phyloP scores from a whole-genome alignment of 768 basidiomycete genomes.

The Tubosaeta sp. region DNA sequence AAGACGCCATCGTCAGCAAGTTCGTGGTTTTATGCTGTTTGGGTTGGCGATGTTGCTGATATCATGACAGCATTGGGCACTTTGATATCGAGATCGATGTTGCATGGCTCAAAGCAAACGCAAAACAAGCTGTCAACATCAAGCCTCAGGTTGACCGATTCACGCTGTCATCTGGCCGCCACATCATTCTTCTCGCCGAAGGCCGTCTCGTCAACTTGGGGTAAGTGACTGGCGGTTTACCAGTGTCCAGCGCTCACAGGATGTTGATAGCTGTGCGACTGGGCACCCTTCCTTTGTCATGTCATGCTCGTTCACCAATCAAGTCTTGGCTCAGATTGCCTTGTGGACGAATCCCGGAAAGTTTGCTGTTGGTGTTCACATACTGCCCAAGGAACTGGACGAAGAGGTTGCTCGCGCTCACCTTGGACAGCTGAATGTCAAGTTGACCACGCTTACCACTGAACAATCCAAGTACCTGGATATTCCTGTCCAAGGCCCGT shows the following conservation, averaged over 20 bases:
- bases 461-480: constrained; percentile 90
- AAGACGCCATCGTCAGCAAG: constrained; percentile 99
- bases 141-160: constrained; percentile 99
- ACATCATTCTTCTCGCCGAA: constrained; percentile 96
- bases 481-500: constrained; percentile 77
- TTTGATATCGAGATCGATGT: constrained; percentile 94
- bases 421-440: constrained; percentile 86
- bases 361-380: constrained; percentile 97
- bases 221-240: constrained; percentile 35
- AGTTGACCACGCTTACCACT: constrained; percentile 71
- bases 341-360: constrained; percentile 91
- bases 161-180: constrained; percentile 89
- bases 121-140: constrained; percentile 77
- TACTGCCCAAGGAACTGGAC: constrained; percentile 96
- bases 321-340: constrained; percentile 96
- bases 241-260: constrained; percentile 4
- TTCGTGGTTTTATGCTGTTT: constrained; percentile 37
- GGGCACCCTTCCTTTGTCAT: constrained; percentile 99
- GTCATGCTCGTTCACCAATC: constrained; percentile 99
- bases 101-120: constrained; percentile 95
- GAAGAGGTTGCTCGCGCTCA: constrained; percentile 99
- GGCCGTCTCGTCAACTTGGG: constrained; percentile 99
- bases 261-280: constrained; percentile 72
- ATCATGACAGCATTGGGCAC: constrained; percentile 64
- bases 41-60: constrained; percentile 7